phyloP scores from a whole-genome alignment of 768 basidiomycete species.

The Phanerochaete carnosa region DNA sequence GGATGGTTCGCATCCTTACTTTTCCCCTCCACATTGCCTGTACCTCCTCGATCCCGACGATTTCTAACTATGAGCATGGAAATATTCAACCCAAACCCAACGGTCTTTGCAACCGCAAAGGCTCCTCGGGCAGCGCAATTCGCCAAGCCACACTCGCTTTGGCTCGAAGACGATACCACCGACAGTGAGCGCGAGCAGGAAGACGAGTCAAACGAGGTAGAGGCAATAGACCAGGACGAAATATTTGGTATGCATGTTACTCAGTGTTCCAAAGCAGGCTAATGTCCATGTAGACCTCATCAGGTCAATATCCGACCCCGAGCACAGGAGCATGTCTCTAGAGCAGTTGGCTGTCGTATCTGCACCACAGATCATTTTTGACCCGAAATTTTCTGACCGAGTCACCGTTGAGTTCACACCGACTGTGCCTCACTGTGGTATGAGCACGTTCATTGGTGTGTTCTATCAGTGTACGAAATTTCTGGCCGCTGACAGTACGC shows the following conservation, averaged over 20 bases:
- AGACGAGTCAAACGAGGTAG: slow-evolving; percentile 43
- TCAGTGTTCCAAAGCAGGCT: neutral
- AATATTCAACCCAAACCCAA: slow-evolving; percentile 89
- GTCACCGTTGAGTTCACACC: slow-evolving; percentile 93
- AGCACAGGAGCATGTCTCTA: slow-evolving; percentile 85
- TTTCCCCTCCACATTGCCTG: too few relatives aligned
- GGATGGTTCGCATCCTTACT: neutral
- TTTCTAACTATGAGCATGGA: slow-evolving; percentile 31
- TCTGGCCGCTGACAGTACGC: neutral
- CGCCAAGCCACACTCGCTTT: slow-evolving; percentile 49
- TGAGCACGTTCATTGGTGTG: slow-evolving; percentile 93
- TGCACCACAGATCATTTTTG: slow-evolving; percentile 71
- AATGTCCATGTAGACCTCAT: slow-evolving; percentile 69
- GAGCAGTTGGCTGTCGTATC: slow-evolving; percentile 97
- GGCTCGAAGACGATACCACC: slow-evolving; percentile 39
- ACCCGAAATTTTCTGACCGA: slow-evolving; percentile 47
- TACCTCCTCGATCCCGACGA: neutral
- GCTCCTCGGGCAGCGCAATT: slow-evolving; percentile 37
- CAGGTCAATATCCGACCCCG: slow-evolving; percentile 89
- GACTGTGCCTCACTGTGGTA: slow-evolving; percentile 95
- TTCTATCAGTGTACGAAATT: slow-evolving; percentile 12
- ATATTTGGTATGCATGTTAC: slow-evolving; percentile 68
- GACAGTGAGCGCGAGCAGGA: slow-evolving; percentile 23
- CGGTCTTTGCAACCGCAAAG: slow-evolving; percentile 60
- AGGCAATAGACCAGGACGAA: slow-evolving; percentile 87